Evolutionary conservation across 1,284 basidiomycete genomes (phyloP), one percentile per base, ranked within the genome.

Genomic region (Coniferiporia sulphurascens): DNA sequence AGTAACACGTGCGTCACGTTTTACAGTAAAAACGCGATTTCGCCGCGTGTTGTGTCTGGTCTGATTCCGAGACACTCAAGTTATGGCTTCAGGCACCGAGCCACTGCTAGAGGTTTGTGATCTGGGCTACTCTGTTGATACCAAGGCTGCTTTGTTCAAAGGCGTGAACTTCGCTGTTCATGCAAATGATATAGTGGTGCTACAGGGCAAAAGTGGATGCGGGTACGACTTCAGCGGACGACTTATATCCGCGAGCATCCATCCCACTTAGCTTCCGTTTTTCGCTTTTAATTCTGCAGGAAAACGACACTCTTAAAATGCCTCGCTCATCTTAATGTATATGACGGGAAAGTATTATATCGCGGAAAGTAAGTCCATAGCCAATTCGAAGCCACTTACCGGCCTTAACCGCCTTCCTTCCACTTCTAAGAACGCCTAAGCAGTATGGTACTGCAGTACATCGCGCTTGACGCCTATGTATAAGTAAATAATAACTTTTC

Each of bases 301-400:
- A 93, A 93, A 70, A 87, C 90, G 0, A 93, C 91, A 0, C 70
- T 93, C 48, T 69, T 94, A 48, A 94, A 93, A 71, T 92, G 90
- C 65, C 78, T 94, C 22, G 84, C 91, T 35, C 89, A 93, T 72
- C 75, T 95, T 21, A 84, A 83, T 62, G 72, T 89, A 3, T 91
- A 91, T 67, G 73, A 77, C 3, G 92, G 92, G 2, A 74, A 83
- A 50, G 76, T 91, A 46, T 64, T 80, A 4, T 84, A 86, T 65
- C 74, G 78, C 66, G 90, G 86, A 71, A 81, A 80, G 90, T 88
- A 64, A 65, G 79, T 73, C 15, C 27, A 32, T 72, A 62, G 8
- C 56, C 50, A 36, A 15, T 22, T 59, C 22, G 10, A 43, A 21
- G 27, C 19, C 15, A 35, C 36, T 34, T 43, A 21, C 7, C 50